A percentile compares a stretch with the other conserved stretches of the same genome.
Evolutionary conservation across 2,329 filamentous ascomycete genomes (phyloP).

Genomic region (Sporothrix dimorphospora): DNA sequence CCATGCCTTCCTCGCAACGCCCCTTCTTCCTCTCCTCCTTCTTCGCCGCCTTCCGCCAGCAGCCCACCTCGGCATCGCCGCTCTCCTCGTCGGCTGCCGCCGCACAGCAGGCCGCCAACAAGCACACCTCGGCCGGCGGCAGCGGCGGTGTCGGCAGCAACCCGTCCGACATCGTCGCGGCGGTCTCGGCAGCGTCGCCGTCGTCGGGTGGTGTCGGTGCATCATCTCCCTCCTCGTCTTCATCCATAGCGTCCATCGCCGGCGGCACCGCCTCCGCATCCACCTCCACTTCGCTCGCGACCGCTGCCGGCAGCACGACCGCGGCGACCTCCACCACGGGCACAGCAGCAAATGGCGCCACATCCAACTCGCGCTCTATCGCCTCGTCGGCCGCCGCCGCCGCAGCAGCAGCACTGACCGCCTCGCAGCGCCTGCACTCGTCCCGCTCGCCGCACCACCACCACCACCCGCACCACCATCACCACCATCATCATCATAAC

Average conservation of each 20-base stretch:
- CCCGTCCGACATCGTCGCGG: constrained; percentile 36
- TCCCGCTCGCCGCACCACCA: constrained; percentile 25
- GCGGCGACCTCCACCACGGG: constrained; percentile 26
- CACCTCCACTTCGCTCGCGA: constrained; percentile 35
- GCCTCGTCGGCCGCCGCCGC: constrained; percentile 32
- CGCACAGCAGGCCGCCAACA: constrained; percentile 44
- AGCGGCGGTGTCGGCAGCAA: background rate
- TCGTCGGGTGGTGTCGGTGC: too few species aligned
- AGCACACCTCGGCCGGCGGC: constrained; percentile 41
- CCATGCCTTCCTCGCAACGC: constrained; percentile 55
- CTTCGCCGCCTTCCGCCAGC: constrained; percentile 59
- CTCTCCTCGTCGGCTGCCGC: constrained; percentile 35
- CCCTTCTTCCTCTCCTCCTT: constrained; percentile 61
- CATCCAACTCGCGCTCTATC: constrained; percentile 23
- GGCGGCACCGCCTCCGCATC: constrained; percentile 33
- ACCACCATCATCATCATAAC: constrained; percentile 19
- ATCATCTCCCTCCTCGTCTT: background rate
- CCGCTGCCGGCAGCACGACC: constrained; percentile 26
- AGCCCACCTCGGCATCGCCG: constrained; percentile 40
- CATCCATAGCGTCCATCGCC: constrained; percentile 18
- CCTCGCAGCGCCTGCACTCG: constrained; percentile 31
- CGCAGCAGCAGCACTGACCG: constrained; percentile 32
- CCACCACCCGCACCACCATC: constrained; percentile 29
- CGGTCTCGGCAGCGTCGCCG: constrained; percentile 16
- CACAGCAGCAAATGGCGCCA: constrained; percentile 14